Conservation (phyloP, 2,329 filamentous ascomycete species). For the Cladophialophora psammophila region DNA sequence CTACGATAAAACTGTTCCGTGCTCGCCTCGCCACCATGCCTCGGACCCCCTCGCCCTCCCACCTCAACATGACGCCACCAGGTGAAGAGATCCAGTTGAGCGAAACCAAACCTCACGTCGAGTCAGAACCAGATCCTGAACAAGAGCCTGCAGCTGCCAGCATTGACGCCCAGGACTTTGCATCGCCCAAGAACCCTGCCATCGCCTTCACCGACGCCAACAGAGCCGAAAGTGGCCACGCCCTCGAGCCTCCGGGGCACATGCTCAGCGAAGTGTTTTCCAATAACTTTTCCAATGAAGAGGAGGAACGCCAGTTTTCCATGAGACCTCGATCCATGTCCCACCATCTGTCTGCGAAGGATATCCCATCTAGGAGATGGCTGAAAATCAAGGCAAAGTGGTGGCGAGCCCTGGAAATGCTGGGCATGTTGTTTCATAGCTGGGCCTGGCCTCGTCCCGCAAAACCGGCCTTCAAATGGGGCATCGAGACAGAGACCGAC, state of each 20-base stretch:
- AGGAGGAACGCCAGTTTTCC: conserved; percentile 15
- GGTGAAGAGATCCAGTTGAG: conserved; percentile 17
- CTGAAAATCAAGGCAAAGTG: conserved; percentile 69
- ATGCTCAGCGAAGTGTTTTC: conserved; percentile 25
- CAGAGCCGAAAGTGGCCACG: conserved; percentile 21
- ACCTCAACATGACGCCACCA: conserved; percentile 15
- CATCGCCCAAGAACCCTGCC: conserved; percentile 21
- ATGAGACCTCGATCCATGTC: conserved; percentile 38
- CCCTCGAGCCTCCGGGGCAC: conserved; percentile 28
- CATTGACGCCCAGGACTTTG: conserved; percentile 34
- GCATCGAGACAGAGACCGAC: conserved; percentile 60
- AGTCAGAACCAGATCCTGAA: conserved; percentile 13
- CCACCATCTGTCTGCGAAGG: conserved; percentile 36
- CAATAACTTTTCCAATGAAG: conserved; percentile 21
- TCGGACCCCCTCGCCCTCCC: conserved; percentile 15
- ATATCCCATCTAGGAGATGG: conserved; percentile 59
- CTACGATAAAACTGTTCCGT: background rate
- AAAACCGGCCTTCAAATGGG: conserved; percentile 65
- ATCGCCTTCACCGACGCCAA: conserved; percentile 27
- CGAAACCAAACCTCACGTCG: conserved; percentile 15
- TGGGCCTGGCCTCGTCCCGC: conserved; percentile 68
- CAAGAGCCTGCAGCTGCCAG: conserved; percentile 1
- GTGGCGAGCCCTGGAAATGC: conserved; percentile 72
- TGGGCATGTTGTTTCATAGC: conserved; percentile 73
- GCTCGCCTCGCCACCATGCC: conserved; percentile 13